A percentile compares a stretch with the other conserved stretches of the same genome.
phyloP scores from a whole-genome alignment of 169 alveolate genomes.

The Babesia gibsoni region DNA sequence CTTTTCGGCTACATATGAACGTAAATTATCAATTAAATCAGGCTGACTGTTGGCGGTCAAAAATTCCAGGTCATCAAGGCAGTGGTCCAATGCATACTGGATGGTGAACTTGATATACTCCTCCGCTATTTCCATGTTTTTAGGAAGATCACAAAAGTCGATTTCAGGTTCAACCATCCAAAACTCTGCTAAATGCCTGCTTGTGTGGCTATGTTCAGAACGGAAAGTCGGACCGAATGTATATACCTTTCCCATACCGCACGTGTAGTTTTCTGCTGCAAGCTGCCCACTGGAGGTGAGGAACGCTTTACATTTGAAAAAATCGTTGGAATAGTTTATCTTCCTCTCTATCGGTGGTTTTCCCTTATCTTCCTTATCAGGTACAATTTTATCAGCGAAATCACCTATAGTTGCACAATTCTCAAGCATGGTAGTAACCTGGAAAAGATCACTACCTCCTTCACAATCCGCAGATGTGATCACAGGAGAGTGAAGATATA shows the following conservation, averaged over 20 bases:
- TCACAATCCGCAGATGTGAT: slow-evolving; percentile 99
- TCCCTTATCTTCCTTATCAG: not conserved
- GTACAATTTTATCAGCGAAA: slow-evolving; percentile 26
- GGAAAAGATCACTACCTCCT: slow-evolving; percentile 99
- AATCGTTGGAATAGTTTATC: slow-evolving; percentile 88
- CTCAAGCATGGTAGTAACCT: slow-evolving; percentile 91
- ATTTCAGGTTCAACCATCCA: slow-evolving; percentile 99
- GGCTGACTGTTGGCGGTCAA: slow-evolving; percentile 84
- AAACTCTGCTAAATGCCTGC: slow-evolving; percentile 97
- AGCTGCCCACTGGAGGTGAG: slow-evolving; percentile 98
- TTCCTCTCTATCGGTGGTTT: slow-evolving; percentile 17
- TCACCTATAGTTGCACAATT: slow-evolving; percentile 64
- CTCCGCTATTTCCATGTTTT: slow-evolving; percentile 96
- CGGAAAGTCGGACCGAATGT: slow-evolving; percentile 99
- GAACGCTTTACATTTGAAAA: slow-evolving; percentile 93
- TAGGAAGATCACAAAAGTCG: slow-evolving; percentile 92
- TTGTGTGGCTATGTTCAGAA: slow-evolving; percentile 97
- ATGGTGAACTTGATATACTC: slow-evolving; percentile 92
- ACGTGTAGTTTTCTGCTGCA: slow-evolving; percentile 91
- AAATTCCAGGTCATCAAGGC: slow-evolving; percentile 88
- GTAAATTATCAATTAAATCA: slow-evolving; percentile 87
- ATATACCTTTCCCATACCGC: slow-evolving; percentile 95
- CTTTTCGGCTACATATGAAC: slow-evolving; percentile 81
- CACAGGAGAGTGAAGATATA: slow-evolving; percentile 96
- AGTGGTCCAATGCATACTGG: slow-evolving; percentile 87